phyloP scores from a whole-genome alignment of 2,329 filamentous ascomycete genomes.

The Hawksworthiomyces lignivorus region DNA sequence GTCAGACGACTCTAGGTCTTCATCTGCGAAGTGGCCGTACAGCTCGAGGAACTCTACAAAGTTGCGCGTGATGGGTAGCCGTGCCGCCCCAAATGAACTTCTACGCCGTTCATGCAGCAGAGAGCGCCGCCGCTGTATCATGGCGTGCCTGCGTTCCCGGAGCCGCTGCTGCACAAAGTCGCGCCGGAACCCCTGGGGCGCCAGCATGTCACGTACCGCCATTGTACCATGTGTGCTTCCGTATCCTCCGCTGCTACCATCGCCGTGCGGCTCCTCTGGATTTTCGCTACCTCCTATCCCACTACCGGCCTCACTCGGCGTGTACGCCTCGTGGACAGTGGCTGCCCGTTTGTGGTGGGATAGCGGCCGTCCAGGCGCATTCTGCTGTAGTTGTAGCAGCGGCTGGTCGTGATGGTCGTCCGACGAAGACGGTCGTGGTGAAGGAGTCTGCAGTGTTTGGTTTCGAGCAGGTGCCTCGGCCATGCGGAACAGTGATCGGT shows the following conservation, averaged over 20 bases:
- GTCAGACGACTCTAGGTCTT: constrained; percentile 54
- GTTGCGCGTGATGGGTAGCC: constrained; percentile 52
- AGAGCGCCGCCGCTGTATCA: constrained; percentile 11
- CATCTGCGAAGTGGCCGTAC: constrained; percentile 70
- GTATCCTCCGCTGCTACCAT: not conserved
- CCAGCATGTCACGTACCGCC: constrained; percentile 25
- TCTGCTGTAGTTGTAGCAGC: not conserved
- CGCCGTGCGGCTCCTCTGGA: too few species aligned
- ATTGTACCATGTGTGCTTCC: constrained; percentile 1
- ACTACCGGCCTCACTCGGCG: not conserved
- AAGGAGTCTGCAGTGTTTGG: constrained; percentile 23
- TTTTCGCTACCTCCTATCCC: too few species aligned
- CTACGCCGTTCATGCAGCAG: constrained; percentile 10
- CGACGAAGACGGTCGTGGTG: constrained; percentile 3
- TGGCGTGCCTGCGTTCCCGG: constrained; percentile 23
- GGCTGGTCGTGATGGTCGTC: not conserved
- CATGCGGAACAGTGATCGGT: constrained; percentile 70
- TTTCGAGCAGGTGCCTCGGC: constrained; percentile 45
- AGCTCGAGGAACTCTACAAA: constrained; percentile 71
- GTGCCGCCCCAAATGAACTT: constrained; percentile 11
- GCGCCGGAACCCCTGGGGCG: constrained; percentile 43
- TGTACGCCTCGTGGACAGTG: constrained; percentile 54
- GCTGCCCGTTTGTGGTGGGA: constrained; percentile 42
- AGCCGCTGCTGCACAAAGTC: constrained; percentile 32
- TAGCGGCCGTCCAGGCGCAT: not conserved